These are phyloP conservation scores for Butyriboletus loyo DNA, from an alignment of 768 basidiomycete genomes.

Conservation along the genomic window DNA sequence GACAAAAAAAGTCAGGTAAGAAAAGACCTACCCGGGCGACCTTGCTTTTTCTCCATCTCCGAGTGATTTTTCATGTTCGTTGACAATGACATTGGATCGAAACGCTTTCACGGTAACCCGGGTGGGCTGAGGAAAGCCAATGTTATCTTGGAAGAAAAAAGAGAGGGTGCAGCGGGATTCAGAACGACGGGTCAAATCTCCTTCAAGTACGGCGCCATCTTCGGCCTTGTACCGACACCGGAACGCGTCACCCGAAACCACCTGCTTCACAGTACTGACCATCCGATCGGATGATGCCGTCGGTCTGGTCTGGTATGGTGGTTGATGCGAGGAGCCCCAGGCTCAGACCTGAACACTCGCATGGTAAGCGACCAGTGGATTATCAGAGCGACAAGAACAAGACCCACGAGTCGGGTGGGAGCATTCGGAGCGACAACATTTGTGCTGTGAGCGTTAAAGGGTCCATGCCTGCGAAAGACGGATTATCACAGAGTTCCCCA, in stretches of 20 bases:
- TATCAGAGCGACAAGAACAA: neutral
- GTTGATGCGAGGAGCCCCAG: neutral
- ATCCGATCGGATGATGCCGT: neutral
- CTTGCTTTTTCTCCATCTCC: neutral
- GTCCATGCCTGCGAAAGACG: too few species aligned
- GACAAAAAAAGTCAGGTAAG: too few species aligned
- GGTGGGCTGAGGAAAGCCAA: neutral
- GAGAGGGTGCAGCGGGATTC: too few species aligned
- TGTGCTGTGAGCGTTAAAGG: too few species aligned
- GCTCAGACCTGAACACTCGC: neutral
- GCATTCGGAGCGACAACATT: neutral
- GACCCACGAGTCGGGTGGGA: neutral
- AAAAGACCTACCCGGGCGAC: neutral
- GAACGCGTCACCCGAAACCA: slow-evolving; percentile 7
- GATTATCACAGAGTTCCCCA: too few species aligned
- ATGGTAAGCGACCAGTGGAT: neutral
- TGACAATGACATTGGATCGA: slow-evolving; percentile 5
- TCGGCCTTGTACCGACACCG: neutral
- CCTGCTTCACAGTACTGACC: slow-evolving; percentile 1
- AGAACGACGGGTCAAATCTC: neutral
- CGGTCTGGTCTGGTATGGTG: neutral
- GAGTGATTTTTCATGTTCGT: neutral
- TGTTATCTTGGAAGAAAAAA: neutral
- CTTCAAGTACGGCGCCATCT: neutral
- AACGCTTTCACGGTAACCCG: slow-evolving; percentile 10